These are phyloP conservation scores for Penicillium sp. DNA, from an alignment of 2,329 filamentous ascomycete genomes.

Conservation along the genomic window DNA sequence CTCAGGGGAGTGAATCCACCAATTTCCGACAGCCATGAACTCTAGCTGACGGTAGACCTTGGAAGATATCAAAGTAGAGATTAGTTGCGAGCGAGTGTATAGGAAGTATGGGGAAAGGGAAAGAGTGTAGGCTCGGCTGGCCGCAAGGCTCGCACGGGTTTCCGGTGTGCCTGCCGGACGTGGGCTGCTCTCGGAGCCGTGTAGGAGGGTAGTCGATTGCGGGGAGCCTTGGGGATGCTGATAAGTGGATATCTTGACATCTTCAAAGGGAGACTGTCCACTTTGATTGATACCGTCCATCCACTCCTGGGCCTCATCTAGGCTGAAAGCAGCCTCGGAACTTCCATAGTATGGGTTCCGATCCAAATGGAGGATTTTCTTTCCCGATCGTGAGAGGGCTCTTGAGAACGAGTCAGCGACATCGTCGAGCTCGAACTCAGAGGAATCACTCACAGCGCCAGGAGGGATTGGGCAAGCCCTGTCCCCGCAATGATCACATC, in stretches of 20 bases:
- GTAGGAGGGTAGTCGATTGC: not conserved
- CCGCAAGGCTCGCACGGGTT: slow-evolving; percentile 25
- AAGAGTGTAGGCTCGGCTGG: slow-evolving; percentile 75
- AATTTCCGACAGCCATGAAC: slow-evolving; percentile 88
- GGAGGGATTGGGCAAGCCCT: slow-evolving; percentile 72
- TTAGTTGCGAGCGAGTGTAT: slow-evolving; percentile 74
- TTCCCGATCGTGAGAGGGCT: slow-evolving; percentile 85
- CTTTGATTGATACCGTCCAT: slow-evolving; percentile 48
- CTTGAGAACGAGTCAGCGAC: slow-evolving; percentile 60
- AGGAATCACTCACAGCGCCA: slow-evolving; percentile 63
- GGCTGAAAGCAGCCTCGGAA: slow-evolving; percentile 76
- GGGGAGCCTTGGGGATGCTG: slow-evolving; percentile 12
- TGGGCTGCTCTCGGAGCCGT: slow-evolving; percentile 2
- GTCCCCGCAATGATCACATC: slow-evolving; percentile 78
- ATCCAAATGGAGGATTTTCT: slow-evolving; percentile 88
- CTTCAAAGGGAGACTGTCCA: slow-evolving; percentile 40
- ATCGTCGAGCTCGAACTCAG: slow-evolving; percentile 7
- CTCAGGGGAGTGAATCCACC: slow-evolving; percentile 65
- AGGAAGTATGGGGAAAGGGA: slow-evolving; percentile 83
- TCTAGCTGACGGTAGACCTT: slow-evolving; percentile 85
- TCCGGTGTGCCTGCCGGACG: slow-evolving; percentile 9
- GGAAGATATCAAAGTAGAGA: slow-evolving; percentile 82
- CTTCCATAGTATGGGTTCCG: slow-evolving; percentile 85
- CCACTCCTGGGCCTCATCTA: slow-evolving; percentile 80
- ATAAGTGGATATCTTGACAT: slow-evolving; percentile 33